Percentiles rank a stretch among this genome's conserved stretches.
Evolutionary conservation across 257 asterid genomes (phyloP).

Genomic region (Solanum pennellii): DNA sequence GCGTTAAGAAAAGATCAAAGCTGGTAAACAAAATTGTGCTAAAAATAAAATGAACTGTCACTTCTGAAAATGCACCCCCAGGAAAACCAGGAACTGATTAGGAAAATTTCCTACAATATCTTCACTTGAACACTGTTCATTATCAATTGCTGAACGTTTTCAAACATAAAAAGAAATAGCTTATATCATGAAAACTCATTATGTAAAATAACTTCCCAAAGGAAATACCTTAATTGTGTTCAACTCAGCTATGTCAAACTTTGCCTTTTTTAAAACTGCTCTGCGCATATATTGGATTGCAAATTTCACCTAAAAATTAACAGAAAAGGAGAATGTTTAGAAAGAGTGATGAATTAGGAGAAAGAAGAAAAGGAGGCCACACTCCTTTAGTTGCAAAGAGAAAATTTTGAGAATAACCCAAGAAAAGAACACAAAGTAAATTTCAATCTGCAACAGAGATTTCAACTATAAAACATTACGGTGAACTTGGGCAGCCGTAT

Average conservation of each 20-base stretch:
- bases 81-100: neutral
- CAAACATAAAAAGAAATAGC: neutral
- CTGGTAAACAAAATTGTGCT: neutral
- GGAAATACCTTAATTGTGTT: slow-evolving; percentile 68
- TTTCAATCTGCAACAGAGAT: neutral
- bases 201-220: neutral
- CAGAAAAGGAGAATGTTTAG: neutral
- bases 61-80: neutral
- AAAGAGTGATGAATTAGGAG: neutral
- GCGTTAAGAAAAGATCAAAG: neutral
- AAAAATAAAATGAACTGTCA: neutral
- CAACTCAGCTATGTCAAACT: slow-evolving; percentile 73
- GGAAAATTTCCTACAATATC: neutral
- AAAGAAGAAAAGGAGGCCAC: neutral
- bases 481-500: slow-evolving; percentile 89
- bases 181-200: neutral
- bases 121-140: neutral
- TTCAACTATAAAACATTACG: slow-evolving; percentile 26
- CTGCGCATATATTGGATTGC: slow-evolving; percentile 86
- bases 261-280: slow-evolving; percentile 72
- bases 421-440: neutral
- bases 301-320: slow-evolving; percentile 54
- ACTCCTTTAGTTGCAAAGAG: neutral
- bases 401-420: neutral
- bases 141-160: neutral